These are phyloP conservation scores for Candida boidinii DNA, from an alignment of 805 yeast genomes.

Conservation along the genomic window DNA sequence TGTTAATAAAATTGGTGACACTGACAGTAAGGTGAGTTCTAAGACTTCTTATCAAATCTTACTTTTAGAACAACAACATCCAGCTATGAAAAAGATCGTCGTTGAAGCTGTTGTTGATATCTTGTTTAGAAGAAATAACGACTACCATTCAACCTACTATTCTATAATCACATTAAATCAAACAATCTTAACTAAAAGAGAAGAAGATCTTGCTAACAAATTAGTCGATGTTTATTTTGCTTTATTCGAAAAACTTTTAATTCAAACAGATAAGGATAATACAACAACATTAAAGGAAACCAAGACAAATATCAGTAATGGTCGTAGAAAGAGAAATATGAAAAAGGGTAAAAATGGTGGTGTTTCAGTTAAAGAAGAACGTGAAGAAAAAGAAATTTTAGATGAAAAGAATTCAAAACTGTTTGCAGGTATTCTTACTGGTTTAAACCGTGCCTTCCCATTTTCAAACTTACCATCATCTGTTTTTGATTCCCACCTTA, in stretches of 20 bases:
- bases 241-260: conserved; percentile 73
- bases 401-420: conserved; percentile 81
- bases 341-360: conserved; percentile 88
- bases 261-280: conserved; percentile 51
- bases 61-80: conserved; percentile 82
- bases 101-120: conserved; percentile 76
- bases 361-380: conserved; percentile 58
- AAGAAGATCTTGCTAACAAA: conserved; percentile 73
- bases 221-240: conserved; percentile 80
- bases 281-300: conserved; percentile 28
- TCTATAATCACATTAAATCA: conserved; percentile 85
- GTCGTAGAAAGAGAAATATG: conserved; percentile 62
- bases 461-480: conserved; percentile 70
- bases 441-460: conserved; percentile 94
- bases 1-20: conserved; percentile 90
- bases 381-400: conserved; percentile 51
- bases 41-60: conserved; percentile 76
- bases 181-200: conserved; percentile 75
- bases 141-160: conserved; percentile 83
- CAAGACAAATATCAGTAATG: conserved; percentile 41
- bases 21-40: conserved; percentile 83
- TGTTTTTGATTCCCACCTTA: conserved; percentile 66
- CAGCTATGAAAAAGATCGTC: conserved; percentile 85
- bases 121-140: conserved; percentile 64
- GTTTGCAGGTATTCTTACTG: conserved; percentile 87